Evolutionary conservation across 2,329 filamentous ascomycete species (phyloP), one percentile per base, ranked within the genome.

Genomic region (Aspergillus fumigatiaffinis): DNA sequence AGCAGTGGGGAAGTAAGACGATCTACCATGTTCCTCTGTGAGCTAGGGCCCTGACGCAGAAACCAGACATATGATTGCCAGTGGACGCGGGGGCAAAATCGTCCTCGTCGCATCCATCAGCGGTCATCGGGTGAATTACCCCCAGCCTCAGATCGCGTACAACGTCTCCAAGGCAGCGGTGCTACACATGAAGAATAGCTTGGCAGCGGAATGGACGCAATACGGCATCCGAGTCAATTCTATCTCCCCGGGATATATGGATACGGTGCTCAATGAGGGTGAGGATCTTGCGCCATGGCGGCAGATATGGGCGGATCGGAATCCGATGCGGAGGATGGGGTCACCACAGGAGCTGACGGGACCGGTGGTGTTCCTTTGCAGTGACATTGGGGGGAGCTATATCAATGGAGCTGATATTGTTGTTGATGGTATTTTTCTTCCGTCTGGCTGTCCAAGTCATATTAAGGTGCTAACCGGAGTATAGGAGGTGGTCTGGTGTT

Each of bases 241-340:
- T 17, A 80, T 92, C 48, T 85, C 81, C 32, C 89, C 89, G 0
- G 88, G 88, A 1, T 91, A 92, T 64, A 90, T 91, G 84, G 87
- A 90, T 67, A 90, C 87, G 1, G 82, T 89, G 8, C 73, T 91
- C 50, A 91, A 91, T 65, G 85, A 86, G 61, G 86, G 86, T 0
- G 79, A 81, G 2, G 83, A 82, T 1, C 68, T 89, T 50, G 78
- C 77, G 8, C 76, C 77, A 28, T 80, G 79, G 44, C 76, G 82
- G 57, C 74, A 73, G 38, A 76, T 79, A 1, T 89, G 86, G 87
- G 77, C 77, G 25, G 75, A 73, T 38, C 73, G 84, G 57, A 85
- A 86, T 66, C 87, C 87, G 0, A 80, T 82, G 72, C 84, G 87
- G 0, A 75, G 87, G 38, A 88, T 89, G 84, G 86, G 86, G 0